Evolutionary conservation across 495 filamentous ascomycete species (phyloP).

Genomic region (Letharia lupina): DNA sequence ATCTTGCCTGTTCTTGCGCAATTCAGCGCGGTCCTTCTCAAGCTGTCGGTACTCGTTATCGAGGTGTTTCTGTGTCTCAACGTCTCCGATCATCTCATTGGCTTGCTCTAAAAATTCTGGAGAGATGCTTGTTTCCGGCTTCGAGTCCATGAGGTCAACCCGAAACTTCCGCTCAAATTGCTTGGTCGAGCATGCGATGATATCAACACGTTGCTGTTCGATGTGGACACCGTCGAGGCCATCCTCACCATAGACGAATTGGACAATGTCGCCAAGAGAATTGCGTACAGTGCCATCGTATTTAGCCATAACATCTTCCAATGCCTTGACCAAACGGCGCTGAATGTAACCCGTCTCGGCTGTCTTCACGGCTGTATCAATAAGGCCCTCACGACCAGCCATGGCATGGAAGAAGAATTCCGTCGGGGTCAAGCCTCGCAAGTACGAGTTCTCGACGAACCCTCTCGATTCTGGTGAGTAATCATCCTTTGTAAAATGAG

Average conservation of each 20-base stretch:
- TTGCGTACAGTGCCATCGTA: slow-evolving; percentile 98
- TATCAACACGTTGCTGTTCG: slow-evolving; percentile 83
- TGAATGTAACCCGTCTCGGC: slow-evolving; percentile 99
- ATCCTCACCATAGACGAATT: slow-evolving; percentile 97
- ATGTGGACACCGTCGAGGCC: slow-evolving; percentile 86
- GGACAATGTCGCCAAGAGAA: slow-evolving; percentile 91
- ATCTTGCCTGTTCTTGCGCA: slow-evolving; percentile 58
- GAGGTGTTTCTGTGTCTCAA: slow-evolving; percentile 71
- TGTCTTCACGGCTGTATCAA: slow-evolving; percentile 99
- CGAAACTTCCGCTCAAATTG: slow-evolving; percentile 72
- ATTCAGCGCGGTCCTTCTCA: slow-evolving; percentile 59
- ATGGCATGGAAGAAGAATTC: slow-evolving; percentile 99
- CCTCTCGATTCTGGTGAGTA: slow-evolving; percentile 94
- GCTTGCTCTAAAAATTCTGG: slow-evolving; percentile 77
- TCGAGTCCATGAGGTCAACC: slow-evolving; percentile 90
- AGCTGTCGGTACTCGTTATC: slow-evolving; percentile 86
- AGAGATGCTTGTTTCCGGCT: slow-evolving; percentile 49
- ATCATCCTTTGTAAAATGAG: slow-evolving; percentile 98
- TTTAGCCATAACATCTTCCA: slow-evolving; percentile 95
- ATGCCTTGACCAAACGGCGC: slow-evolving; percentile 91
- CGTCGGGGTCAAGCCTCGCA: slow-evolving; percentile 86
- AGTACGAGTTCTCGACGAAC: slow-evolving; percentile 98
- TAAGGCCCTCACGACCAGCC: slow-evolving; percentile 99
- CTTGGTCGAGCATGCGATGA: slow-evolving; percentile 63
- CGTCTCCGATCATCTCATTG: slow-evolving; percentile 76